A percentile compares a stretch with the other conserved stretches of the same genome.
Conservation (phyloP, 257 asterid species). For the Sherardia arvensis region DNA sequence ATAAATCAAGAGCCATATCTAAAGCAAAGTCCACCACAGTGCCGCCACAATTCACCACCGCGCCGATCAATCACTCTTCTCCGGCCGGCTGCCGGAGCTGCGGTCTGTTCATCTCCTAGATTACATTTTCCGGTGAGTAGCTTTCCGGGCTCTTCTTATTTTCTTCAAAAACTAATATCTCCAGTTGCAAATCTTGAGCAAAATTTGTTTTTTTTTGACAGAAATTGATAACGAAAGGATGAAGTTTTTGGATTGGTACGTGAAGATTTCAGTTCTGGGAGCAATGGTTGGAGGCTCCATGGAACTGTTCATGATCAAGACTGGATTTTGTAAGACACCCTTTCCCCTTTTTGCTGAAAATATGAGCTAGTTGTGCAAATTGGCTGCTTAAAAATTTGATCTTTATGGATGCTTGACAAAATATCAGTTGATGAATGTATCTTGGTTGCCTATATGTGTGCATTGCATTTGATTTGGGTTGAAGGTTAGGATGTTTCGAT, state of each 20-base stretch:
- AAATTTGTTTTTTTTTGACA: not conserved
- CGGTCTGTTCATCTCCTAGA: not conserved
- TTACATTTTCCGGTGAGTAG: not conserved
- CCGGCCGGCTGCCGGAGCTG: not conserved
- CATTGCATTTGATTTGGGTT: not conserved
- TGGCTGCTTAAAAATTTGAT: constrained; percentile 1
- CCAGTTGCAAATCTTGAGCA: constrained; percentile 3
- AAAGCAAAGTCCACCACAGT: not conserved
- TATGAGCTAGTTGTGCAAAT: not conserved
- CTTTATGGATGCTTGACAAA: not conserved
- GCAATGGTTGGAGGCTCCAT: constrained; percentile 80
- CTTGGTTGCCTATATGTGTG: not conserved
- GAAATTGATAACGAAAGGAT: constrained; percentile 16
- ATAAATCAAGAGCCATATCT: not conserved
- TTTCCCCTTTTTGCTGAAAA: constrained; percentile 9
- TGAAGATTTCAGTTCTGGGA: constrained; percentile 59
- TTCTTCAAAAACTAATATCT: not conserved
- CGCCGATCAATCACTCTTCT: not conserved
- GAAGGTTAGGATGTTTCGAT: not conserved
- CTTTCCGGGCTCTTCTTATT: not conserved
- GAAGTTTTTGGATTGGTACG: constrained; percentile 83
- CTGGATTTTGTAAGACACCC: constrained; percentile 83
- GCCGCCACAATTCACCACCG: not conserved
- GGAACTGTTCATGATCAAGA: constrained; percentile 94
- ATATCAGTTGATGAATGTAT: not conserved